phyloP scores from a whole-genome alignment of 2,329 filamentous ascomycete species.

The Ophiostoma novo-ulmi region DNA sequence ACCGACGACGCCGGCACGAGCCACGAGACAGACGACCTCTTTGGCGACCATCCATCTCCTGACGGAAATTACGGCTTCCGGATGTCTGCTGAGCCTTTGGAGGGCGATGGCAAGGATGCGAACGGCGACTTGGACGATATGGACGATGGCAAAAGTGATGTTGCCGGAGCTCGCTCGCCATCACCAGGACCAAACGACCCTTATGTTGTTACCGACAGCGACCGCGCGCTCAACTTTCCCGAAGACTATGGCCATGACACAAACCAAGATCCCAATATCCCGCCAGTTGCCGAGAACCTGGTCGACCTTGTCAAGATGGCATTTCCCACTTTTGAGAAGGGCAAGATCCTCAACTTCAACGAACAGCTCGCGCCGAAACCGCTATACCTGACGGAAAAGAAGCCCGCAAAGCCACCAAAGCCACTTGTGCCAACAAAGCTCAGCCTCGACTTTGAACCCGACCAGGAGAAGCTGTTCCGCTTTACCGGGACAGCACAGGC shows the following conservation, averaged over 20 bases:
- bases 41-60: constrained; percentile 56
- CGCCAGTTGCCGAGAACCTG: constrained; percentile 65
- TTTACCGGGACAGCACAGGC: constrained; percentile 57
- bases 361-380: constrained; percentile 77
- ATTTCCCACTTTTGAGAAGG: constrained; percentile 75
- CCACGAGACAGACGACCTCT: constrained; percentile 61
- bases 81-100: constrained; percentile 35
- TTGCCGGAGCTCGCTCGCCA: constrained; percentile 34
- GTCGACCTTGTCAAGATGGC: constrained; percentile 72
- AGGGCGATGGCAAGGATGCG: constrained; percentile 31
- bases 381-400: constrained; percentile 72
- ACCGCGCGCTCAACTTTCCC: constrained; percentile 40
- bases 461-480: constrained; percentile 81
- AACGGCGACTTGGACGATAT: constrained; percentile 16
- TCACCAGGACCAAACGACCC: constrained; percentile 30
- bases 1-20: constrained; percentile 40
- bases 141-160: constrained; percentile 24
- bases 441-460: constrained; percentile 75
- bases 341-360: constrained; percentile 71
- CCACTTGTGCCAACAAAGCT: constrained; percentile 81
- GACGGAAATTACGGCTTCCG: constrained; percentile 35
- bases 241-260: constrained; percentile 41
- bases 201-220: constrained; percentile 33
- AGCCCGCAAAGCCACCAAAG: constrained; percentile 72
- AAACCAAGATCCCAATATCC: constrained; percentile 59